Evolutionary conservation across 1,284 basidiomycete genomes (phyloP), one percentile per base, ranked within the genome.

Genomic region (Coniophora puteana): DNA sequence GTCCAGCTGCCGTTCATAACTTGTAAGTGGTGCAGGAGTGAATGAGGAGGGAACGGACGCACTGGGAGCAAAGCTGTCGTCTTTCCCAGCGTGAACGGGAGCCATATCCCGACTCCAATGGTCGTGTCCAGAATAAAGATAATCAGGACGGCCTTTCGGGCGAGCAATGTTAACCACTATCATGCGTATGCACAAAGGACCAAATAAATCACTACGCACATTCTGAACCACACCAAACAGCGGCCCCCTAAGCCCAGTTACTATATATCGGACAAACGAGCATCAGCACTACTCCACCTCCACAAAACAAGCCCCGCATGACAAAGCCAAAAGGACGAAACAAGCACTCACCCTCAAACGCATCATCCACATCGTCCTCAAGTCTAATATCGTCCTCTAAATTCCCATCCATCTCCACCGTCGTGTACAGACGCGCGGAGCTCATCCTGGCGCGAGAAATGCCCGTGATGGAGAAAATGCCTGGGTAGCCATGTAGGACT

Each of bases 201-300:
- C 20, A 28, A 38, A 5, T 16, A 5, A 20, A 17, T 35, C 10
- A 43, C 28, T 23, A 60, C 83, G 45, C 40, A 93, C 88, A 59
- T 96, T 96, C 63, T 95, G 92, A 23, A 92, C 64, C 7, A 96
- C 78, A 8, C 78, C 81, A 38, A 80, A 76, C n/a, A 93, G 62
- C 0, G 93, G 90, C 1, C 94, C 94, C 43, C 90, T 73, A 66
- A 97, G 73, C 8, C 93, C 94, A 53, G 97, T 85, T 3, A 93
- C 91, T 87, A 57, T 31, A 8, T n/a, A 8, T 28, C 16, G 20
- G 7, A 18, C 60, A 14, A 52, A 48, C 22, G n/a, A n/a, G n/a
- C n/a, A n/a, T n/a, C n/a, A n/a, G n/a, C n/a, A n/a, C n/a, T n/a
- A n/a, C n/a, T n/a, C n/a, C n/a, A n/a, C n/a, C n/a, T n/a, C n/a